Evolutionary conservation across 2,329 filamentous ascomycete species (phyloP), one percentile per base, ranked within the genome.

Genomic region (Juglanconis oblonga): DNA sequence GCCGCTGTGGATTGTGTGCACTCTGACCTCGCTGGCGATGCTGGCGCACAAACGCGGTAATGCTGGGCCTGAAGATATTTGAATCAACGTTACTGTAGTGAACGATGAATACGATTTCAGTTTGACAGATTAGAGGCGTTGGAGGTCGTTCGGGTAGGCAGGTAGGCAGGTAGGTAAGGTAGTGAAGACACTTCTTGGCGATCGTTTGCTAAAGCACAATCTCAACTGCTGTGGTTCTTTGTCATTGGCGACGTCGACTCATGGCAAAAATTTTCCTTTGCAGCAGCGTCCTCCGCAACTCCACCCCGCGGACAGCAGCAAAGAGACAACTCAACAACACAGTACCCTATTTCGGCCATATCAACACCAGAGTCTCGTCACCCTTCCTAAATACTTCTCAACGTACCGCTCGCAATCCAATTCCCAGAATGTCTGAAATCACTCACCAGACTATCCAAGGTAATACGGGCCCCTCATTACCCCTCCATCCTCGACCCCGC

Each of bases 401-500:
- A 10, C 17, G 14, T 48, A 11, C n/a, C 40, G n/a, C 40, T 14
- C 11, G 10, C 40, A 40, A 14, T 10, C 42, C 48, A 58, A 65
- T 62, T 58, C 59, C 55, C 53, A 58, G 62, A 76, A 73, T 67
- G 84, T 83, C 81, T 76, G 82, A 84, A 67, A 81, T 84, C 69
- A 77, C 76, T 61, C 82, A 85, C 76, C 73, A 73, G 69, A 85
- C 82, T 71, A 85, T 85, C 75, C 76, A 84, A 75, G 81, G 82
- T 84, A 77, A 5, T 5, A 48, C 17, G 29, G 7, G 13, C 45
- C 47, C 17, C 42, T 57, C 53, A 59, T 38, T 63, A 60, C 65
- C 66, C 66, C 67, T 64, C 67, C 64, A 67, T 68, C 67, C 64
- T 42, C 53, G 51, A 64, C 62, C 52, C 57, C 58, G 44, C 61